Base-by-base conservation (phyloP, 2,329 filamentous ascomycete species). In the Scytalidium sp. region DNA sequence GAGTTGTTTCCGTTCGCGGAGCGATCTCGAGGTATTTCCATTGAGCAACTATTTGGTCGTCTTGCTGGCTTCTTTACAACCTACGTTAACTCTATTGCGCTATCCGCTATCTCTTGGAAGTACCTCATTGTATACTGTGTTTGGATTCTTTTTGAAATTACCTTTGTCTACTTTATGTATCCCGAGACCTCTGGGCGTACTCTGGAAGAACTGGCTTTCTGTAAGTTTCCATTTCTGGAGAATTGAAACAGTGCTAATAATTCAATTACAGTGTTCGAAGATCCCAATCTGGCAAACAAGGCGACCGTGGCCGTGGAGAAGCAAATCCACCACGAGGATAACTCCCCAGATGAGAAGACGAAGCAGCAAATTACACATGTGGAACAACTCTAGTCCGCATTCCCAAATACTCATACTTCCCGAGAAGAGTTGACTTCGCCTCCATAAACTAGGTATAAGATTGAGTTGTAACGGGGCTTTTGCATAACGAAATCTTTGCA, bases 1-100 rank as follows among this genome's bases (percentile, higher is more conserved):
- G 81, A 84, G 54, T 64, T 84, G 0, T 83, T 80, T 68, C 81
- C 81, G 1, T 85, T 78, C 58, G 69, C 76, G 2, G 71, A 76
- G 47, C 74, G 80, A 52, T 75, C 78, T 39, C 79, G 79, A 50
- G 81, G 82, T 65, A 78, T 85, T 47, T 63, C 49, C 13, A 57
- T 66, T 43, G 61, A 64, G 46, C 63, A 69, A 50, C 57, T 65
- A 45, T 67, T 62, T 42, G 58, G 62, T 17, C 63, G 73, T 46
- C 58, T 67, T 3, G 75, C 72, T n/a, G 64, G 67, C 11, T 79
- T 80, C 66, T 73, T 75, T 61, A 70, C 70, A 41, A 73, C 65
- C 3, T 74, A 70, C 45, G 67, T 75, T 47, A 76, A 75, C 54
- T 73, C 74, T 0, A 70, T 76, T 23, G 73, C 67, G 15, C 55